Evolutionary conservation across 2,329 filamentous ascomycete genomes (phyloP).

Genomic region (Fusarium chaquense): DNA sequence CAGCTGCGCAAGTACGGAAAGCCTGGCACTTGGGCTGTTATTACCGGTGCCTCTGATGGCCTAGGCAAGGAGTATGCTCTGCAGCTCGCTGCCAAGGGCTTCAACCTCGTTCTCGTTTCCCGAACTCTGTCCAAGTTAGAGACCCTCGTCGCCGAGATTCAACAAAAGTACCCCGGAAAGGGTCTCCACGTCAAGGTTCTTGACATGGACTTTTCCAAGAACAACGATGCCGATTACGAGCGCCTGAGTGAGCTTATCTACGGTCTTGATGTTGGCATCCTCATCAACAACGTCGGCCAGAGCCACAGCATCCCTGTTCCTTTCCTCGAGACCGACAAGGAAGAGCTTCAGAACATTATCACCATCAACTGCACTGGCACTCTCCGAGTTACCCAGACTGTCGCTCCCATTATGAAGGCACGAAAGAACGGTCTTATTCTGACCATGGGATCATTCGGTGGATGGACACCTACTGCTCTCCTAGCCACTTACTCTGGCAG

Average conservation of each 20-base stretch:
- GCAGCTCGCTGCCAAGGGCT: conserved; percentile 90
- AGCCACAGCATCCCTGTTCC: conserved; percentile 93
- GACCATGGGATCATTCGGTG: conserved; percentile 97
- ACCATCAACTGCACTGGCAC: conserved; percentile 96
- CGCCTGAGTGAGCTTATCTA: conserved; percentile 75
- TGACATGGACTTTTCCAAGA: conserved; percentile 90
- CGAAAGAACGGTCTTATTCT: conserved; percentile 90
- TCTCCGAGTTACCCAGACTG: conserved; percentile 84
- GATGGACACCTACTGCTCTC: conserved; percentile 89
- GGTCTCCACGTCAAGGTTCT: conserved; percentile 79
- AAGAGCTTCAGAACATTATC: conserved; percentile 90
- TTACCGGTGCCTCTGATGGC: conserved; percentile 96
- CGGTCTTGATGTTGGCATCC: conserved; percentile 83
- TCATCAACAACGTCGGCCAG: conserved; percentile 97
- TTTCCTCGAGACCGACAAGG: conserved; percentile 81
- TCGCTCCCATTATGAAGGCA: conserved; percentile 85
- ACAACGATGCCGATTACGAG: conserved; percentile 84
- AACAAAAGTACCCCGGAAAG: conserved; percentile 71
- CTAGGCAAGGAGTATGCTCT: conserved; percentile 96
- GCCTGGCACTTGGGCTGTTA: conserved; percentile 91
- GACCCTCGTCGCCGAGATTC: conserved; percentile 79
- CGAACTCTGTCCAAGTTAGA: conserved; percentile 95
- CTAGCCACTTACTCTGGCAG: conserved; percentile 96
- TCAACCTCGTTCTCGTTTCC: conserved; percentile 94
- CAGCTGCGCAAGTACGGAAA: conserved; percentile 91